phyloP scores from a whole-genome alignment of 768 basidiomycete genomes.

The Kwoniella newhampshirensis region DNA sequence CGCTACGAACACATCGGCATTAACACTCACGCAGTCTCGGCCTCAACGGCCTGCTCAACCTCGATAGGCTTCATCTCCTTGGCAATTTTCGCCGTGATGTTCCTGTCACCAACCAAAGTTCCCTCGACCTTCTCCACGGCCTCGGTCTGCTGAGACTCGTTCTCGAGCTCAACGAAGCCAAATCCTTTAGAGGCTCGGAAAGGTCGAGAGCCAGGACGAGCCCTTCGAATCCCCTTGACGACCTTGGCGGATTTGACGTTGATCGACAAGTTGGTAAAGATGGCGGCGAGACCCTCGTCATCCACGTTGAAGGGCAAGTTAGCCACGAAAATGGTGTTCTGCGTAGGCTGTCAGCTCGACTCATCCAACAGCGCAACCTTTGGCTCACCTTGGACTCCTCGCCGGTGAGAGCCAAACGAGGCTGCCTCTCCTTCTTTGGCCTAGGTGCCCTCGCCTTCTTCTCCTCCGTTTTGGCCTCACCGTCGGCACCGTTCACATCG shows the following conservation, averaged over 20 bases:
- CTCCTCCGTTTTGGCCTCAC: slow-evolving; percentile 29
- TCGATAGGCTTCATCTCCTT: slow-evolving; percentile 67
- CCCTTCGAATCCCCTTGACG: slow-evolving; percentile 56
- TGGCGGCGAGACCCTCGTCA: slow-evolving; percentile 71
- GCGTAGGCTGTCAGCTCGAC: background rate
- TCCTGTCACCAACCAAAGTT: slow-evolving; percentile 79
- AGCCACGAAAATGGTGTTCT: slow-evolving; percentile 80
- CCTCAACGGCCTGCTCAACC: slow-evolving; percentile 34
- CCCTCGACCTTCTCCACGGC: slow-evolving; percentile 83
- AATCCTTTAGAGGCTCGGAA: slow-evolving; percentile 92
- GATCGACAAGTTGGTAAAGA: slow-evolving; percentile 87
- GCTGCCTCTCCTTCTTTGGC: slow-evolving; percentile 34
- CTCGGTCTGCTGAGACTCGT: slow-evolving; percentile 84
- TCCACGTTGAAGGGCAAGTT: slow-evolving; percentile 95
- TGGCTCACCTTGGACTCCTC: slow-evolving; percentile 46
- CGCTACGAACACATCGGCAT: no score
- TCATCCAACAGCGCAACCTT: background rate
- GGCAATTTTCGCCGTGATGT: slow-evolving; percentile 91
- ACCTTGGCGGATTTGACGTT: slow-evolving; percentile 81
- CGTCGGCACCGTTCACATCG: slow-evolving; percentile 35
- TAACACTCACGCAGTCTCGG: slow-evolving; percentile 22
- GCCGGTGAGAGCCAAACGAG: slow-evolving; percentile 38
- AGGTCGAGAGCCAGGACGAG: slow-evolving; percentile 68
- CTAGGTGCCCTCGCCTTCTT: slow-evolving; percentile 22
- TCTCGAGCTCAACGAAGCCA: slow-evolving; percentile 93